A percentile compares a stretch with the other conserved stretches of the same genome.
phyloP scores from a whole-genome alignment of 805 yeast species.

The Henningerozyma blattae region DNA sequence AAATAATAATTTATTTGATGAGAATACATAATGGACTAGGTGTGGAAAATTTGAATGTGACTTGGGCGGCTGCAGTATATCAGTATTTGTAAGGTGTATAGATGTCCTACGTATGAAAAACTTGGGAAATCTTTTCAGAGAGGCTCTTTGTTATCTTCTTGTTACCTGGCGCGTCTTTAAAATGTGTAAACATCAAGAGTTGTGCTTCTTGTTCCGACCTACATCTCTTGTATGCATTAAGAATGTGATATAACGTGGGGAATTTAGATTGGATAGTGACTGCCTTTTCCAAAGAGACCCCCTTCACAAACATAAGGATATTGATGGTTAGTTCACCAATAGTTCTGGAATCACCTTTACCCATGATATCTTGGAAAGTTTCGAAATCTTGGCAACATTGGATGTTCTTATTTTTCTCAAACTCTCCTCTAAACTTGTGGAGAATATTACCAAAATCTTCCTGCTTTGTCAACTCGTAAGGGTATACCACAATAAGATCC shows the following conservation, averaged over 20 bases:
- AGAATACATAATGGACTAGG: too few relatives aligned
- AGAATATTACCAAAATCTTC: constrained; percentile 35
- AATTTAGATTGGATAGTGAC: constrained; percentile 55
- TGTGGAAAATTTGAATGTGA: too few relatives aligned
- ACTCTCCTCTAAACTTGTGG: constrained; percentile 32
- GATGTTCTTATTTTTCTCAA: constrained; percentile 22
- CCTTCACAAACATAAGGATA: constrained; percentile 70
- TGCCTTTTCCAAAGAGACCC: constrained; percentile 81
- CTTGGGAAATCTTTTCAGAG: constrained; percentile 23
- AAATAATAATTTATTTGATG: too few relatives aligned
- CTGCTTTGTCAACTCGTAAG: constrained; percentile 37
- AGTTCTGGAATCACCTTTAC: constrained; percentile 59
- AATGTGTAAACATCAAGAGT: constrained; percentile 13
- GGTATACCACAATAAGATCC: constrained; percentile 38
- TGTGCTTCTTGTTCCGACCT: constrained; percentile 16
- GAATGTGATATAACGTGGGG: constrained; percentile 53
- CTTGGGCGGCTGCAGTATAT: too few relatives aligned
- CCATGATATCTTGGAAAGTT: constrained; percentile 54
- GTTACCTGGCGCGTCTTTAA: constrained; percentile 23
- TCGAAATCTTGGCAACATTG: constrained; percentile 37
- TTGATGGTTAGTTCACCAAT: constrained; percentile 63
- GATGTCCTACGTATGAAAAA: constrained; percentile 6
- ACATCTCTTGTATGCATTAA: constrained; percentile 20
- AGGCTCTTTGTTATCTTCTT: constrained; percentile 22
- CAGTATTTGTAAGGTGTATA: not conserved